Conservation (phyloP, 306 rosid genomes). For the Citrullus colocynthis region DNA sequence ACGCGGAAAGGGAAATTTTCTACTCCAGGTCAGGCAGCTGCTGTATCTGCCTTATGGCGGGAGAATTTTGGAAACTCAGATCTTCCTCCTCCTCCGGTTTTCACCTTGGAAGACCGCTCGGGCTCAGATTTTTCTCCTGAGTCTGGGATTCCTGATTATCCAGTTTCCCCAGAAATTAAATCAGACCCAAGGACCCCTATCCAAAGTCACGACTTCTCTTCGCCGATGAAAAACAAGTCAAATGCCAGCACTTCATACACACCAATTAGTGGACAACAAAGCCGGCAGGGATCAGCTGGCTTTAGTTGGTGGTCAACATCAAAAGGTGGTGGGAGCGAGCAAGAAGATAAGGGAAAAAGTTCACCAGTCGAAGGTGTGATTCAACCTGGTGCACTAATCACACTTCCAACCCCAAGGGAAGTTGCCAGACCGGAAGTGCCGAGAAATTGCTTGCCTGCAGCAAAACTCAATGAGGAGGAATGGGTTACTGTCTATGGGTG, state of each 20-base stretch:
- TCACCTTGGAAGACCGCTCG: slow-evolving; percentile 81
- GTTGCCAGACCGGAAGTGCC: slow-evolving; percentile 85
- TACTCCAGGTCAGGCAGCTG: slow-evolving; percentile 77
- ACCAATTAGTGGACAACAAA: slow-evolving; percentile 47
- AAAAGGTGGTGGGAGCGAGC: slow-evolving; percentile 61
- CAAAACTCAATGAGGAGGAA: slow-evolving; percentile 75
- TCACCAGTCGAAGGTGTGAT: slow-evolving; percentile 95
- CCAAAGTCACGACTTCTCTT: slow-evolving; percentile 44
- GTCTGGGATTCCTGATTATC: slow-evolving; percentile 74
- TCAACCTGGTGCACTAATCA: slow-evolving; percentile 79
- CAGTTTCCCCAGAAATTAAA: slow-evolving; percentile 69
- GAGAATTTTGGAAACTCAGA: slow-evolving; percentile 60
- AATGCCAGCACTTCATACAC: slow-evolving; percentile 77
- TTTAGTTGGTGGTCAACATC: slow-evolving; percentile 75
- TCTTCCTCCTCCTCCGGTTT: slow-evolving; percentile 93
- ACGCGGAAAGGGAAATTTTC: slow-evolving; percentile 62
- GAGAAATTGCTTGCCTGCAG: slow-evolving; percentile 55
- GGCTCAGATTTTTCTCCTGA: slow-evolving; percentile 90
- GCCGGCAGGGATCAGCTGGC: slow-evolving; percentile 46
- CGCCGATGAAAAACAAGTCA: slow-evolving; percentile 44
- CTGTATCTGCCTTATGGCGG: slow-evolving; percentile 74
- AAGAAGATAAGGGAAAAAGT: slow-evolving; percentile 69
- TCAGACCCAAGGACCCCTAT: slow-evolving; percentile 51
- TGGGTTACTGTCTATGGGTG: slow-evolving; percentile 98
- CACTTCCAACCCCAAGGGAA: slow-evolving; percentile 79